Base-by-base conservation (phyloP, 768 basidiomycete genomes). In the Pleurotus sapidus region DNA sequence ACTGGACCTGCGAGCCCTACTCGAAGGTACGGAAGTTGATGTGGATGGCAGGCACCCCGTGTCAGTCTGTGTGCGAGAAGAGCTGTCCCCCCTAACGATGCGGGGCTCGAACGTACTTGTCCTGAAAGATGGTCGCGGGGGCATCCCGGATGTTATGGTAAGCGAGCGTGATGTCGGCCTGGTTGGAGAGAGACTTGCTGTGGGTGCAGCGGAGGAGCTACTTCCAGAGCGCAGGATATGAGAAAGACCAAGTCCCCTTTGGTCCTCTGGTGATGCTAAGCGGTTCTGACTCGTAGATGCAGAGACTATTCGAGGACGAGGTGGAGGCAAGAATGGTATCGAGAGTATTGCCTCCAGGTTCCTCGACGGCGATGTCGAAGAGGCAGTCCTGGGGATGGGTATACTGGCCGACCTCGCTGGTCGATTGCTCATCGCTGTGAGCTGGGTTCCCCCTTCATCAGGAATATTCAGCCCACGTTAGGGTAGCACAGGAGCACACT, bases 301-400 rank as follows among this genome's bases (percentile, higher is more conserved):
- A 57, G 67, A 68, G 43, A 66, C 72, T 4, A 68, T 70, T 57
- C 68, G 73, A 15, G 72, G 57, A 24, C 74, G 68, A 57, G 75
- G 75, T 24, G 74, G 73, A 15, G 74, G 61, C 1, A 74, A 65
- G 57, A 84, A 77, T 7, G 87, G 84, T 59, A 88, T 82, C n/a
- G 84, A 76, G 27, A 89, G 83, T 46, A 83, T 77, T 49, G 79
- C 79, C 66, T 89, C 88, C 56, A 90, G 82, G 59, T 83, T 83
- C 58, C 85, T 78, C 62, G 78, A 69, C 39, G 83, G 75, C 4
- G 80, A 74, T 5, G 74, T 72, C 18, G 78, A 71, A 30, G 75
- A 69, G 20, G 75, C 66, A 59, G 69, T 77, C 54, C 80, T 76
- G n/a, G 83, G 83, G 57, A 88, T 83, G 40, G 88, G 85, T 65